Evolutionary conservation across 345 rosid species (phyloP), one percentile per base, ranked within the genome.

Genomic region (Lepidium aucheri): DNA sequence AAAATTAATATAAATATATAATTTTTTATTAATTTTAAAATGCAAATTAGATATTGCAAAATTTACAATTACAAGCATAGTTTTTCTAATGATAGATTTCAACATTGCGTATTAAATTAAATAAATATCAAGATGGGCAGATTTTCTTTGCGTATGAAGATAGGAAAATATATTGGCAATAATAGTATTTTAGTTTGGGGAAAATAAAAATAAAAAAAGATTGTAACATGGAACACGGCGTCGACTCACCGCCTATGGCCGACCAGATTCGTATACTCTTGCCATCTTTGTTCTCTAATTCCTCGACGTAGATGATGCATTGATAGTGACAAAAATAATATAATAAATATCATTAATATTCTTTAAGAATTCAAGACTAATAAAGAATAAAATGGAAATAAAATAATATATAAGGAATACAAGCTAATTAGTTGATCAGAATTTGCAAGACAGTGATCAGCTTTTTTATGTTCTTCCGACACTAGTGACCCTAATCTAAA

Each of bases 211-310:
- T 28, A 40, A 4, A 8, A 36, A 40, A 32, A 10, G 67, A 51
- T 60, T 9, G 8, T 33, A 32, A 32, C n/a, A 28, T 61, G 44
- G 68, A 43, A 53, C 68, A 70, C 74, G 68, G 63, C 68, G 62
- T 53, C 74, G 68, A 44, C 62, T 52, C 74, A 62, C 63, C 68
- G 68, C 63, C 74, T 70, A 43, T 53, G 62, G 68, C 68, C 68
- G 74, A 34, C 74, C 62, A 70, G 32, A 41, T 61, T 38, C 60
- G 54, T 32, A 20, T 34, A 47, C 44, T 14, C 49, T 56, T 59
- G 51, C 32, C 40, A 68, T 58, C 50, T 58, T 68, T 50, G 56
- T 36, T 35, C 47, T 35, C 64, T 9, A 67, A 67, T 36, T 32
- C 60, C 74, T 60, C 38, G 60, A 60, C 18, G 43, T 60, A 32